Evolutionary conservation across 441 rosid species (phyloP), one percentile per base, ranked within the genome.

Genomic region (Erodium moschatum): DNA sequence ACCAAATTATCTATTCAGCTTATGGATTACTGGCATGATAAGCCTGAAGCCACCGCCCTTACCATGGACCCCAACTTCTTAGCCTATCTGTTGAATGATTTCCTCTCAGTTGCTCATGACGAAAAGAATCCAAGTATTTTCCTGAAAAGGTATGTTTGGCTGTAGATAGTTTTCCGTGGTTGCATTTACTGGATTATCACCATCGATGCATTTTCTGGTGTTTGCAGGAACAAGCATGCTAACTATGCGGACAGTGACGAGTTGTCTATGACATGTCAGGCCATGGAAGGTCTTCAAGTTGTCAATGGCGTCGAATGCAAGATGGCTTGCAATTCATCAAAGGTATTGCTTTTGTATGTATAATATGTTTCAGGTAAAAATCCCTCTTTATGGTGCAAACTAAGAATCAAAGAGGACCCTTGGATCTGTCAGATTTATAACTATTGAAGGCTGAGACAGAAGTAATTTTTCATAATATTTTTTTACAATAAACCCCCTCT

Each of bases 1-100:
- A 76, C 84, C 9, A 75, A 58, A 68, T 81, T 94, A 75, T 86
- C 91, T 40, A 78, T 91, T 73, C 97, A 88, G 85, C 91, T 91
- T 69, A 86, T 94, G 91, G 96, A 89, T 80, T 81, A 80, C 20
- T 85, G 87, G 70, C 93, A 81, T 69, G 97, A 88, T 75, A 94
- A 94, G 82, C 97, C 97, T 58, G 99, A 91, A 81, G 91, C 87
- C 65, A 85, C 94, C 64, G 87, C 97, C 67, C 85, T 88, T 76
- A 85, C 92, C 77, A 85, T 89, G 85, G 96, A 94, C 71, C 97
- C 96, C 8, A 80, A 78, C 79, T 91, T 94, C 78, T 85, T 88
- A 31, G 82, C 87, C 48, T 91, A 94, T 80, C 85, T 91, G 68
- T 84, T 83, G 56, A 86, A 72, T 79, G 86, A 87, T 58, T 94